These are phyloP conservation scores for Alternaria ethzedia DNA, from an alignment of 2,329 filamentous ascomycete species.

Conservation along the genomic window DNA sequence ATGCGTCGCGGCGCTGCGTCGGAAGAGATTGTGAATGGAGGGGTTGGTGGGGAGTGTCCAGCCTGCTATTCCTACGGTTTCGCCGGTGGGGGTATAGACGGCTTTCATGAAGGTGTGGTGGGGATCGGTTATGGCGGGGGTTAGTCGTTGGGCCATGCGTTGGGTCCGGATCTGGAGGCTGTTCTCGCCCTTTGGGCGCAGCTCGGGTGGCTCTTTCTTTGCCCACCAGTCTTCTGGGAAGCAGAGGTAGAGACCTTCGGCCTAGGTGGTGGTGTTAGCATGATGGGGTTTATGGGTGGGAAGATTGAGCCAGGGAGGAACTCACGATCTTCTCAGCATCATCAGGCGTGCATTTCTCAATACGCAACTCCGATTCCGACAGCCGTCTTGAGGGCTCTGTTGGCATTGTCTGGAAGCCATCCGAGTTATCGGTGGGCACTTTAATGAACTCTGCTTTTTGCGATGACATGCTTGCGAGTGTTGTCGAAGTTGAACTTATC, in stretches of 20 bases:
- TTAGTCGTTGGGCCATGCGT: constrained; percentile 30
- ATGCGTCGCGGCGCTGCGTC: constrained; percentile 21
- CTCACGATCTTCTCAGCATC: constrained; percentile 29
- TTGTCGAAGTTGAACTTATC: not conserved
- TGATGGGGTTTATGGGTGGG: not conserved
- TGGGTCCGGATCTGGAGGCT: constrained; percentile 11
- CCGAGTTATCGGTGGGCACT: constrained; percentile 2
- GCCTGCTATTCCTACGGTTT: constrained; percentile 35
- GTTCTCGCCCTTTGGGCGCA: constrained; percentile 16
- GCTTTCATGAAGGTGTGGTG: constrained; percentile 39
- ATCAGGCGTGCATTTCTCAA: constrained; percentile 22
- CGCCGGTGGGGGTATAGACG: constrained; percentile 19
- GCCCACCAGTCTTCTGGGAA: constrained; percentile 31
- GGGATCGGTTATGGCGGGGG: constrained; percentile 20
- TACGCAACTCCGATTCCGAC: constrained; percentile 20
- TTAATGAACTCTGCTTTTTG: constrained; percentile 26
- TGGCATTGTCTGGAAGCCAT: constrained; percentile 26
- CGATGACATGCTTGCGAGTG: constrained; percentile 10
- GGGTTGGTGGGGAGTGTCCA: constrained; percentile 31
- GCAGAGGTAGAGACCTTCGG: constrained; percentile 35
- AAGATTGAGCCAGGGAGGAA: not conserved
- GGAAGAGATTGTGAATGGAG: constrained; percentile 26
- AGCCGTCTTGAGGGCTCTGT: constrained; percentile 25
- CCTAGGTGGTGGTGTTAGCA: constrained; percentile 19
- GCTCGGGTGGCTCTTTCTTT: constrained; percentile 26